A percentile compares a stretch with the other conserved stretches of the same genome.
These are phyloP conservation scores for Mariannaea elegans DNA, from an alignment of 2,329 filamentous ascomycete species.

Conservation along the genomic window DNA sequence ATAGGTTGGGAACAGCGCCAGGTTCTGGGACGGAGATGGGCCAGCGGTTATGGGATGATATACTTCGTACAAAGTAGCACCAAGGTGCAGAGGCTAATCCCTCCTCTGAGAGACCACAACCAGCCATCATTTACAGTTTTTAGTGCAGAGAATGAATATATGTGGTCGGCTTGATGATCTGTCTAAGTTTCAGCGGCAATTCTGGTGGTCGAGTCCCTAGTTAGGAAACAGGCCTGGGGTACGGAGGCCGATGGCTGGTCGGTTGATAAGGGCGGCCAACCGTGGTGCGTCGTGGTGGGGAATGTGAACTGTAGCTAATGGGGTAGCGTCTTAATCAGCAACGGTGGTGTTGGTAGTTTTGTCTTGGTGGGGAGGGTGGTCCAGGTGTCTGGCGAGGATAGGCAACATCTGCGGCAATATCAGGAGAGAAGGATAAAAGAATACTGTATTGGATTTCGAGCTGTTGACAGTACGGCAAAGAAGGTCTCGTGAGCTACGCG, in stretches of 20 bases:
- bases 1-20: neutral
- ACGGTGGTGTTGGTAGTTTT: neutral
- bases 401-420: slow-evolving; percentile 12
- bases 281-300: slow-evolving; percentile 1
- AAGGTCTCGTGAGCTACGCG: slow-evolving; percentile 8
- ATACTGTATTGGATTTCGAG: neutral
- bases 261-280: slow-evolving; percentile 18
- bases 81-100: neutral
- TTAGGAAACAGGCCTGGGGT: slow-evolving; percentile 3
- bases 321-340: neutral
- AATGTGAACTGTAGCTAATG: neutral
- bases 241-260: slow-evolving; percentile 6
- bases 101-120: neutral
- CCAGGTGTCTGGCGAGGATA: neutral
- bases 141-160: neutral
- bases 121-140: neutral
- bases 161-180: neutral
- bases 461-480: neutral
- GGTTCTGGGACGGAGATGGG: slow-evolving; percentile 5
- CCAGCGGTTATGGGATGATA: neutral
- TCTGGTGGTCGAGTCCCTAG: neutral
- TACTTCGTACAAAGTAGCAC: neutral
- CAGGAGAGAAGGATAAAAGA: slow-evolving; percentile 5
- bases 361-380: neutral
- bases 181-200: slow-evolving; percentile 1